Evolutionary conservation across 2,329 filamentous ascomycete species (phyloP).

Genomic region (Aspergillus pseudoviridinutans): DNA sequence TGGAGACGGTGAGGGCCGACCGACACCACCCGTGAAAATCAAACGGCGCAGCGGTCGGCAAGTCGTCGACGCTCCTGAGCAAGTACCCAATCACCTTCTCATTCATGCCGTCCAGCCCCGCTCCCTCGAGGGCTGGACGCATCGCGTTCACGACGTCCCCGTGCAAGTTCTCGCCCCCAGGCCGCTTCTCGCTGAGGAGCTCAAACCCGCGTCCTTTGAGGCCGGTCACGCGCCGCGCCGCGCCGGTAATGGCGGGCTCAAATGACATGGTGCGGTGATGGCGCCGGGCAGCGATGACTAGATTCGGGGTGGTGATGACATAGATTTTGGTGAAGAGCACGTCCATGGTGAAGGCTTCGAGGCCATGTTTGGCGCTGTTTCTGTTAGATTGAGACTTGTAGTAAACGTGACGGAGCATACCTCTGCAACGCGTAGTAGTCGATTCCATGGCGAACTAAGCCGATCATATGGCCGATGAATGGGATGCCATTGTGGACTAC

Average conservation of each 20-base stretch:
- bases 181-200: conserved; percentile 14
- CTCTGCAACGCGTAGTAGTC: conserved; percentile 18
- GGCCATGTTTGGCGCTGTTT: conserved; percentile 11
- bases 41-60: conserved; percentile 9
- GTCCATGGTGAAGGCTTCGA: conserved; percentile 21
- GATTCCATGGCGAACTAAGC: conserved; percentile 19
- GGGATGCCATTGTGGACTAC: conserved; percentile 17
- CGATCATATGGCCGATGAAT: conserved; percentile 25
- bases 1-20: conserved; percentile 24
- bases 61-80: conserved; percentile 11
- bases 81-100: conserved; percentile 18
- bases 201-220: conserved; percentile 16
- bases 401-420: conserved; percentile 5
- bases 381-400: not conserved
- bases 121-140: conserved; percentile 20
- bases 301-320: conserved; percentile 20
- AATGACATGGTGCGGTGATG: conserved; percentile 20
- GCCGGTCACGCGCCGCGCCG: conserved; percentile 15
- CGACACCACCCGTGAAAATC: conserved; percentile 27
- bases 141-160: conserved; percentile 19
- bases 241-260: conserved; percentile 18
- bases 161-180: conserved; percentile 18
- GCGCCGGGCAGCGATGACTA: conserved; percentile 22
- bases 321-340: conserved; percentile 25
- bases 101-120: conserved; percentile 24